Base-by-base conservation (phyloP, 169 alveolate genomes). In the Plasmodium fragile region DNA sequence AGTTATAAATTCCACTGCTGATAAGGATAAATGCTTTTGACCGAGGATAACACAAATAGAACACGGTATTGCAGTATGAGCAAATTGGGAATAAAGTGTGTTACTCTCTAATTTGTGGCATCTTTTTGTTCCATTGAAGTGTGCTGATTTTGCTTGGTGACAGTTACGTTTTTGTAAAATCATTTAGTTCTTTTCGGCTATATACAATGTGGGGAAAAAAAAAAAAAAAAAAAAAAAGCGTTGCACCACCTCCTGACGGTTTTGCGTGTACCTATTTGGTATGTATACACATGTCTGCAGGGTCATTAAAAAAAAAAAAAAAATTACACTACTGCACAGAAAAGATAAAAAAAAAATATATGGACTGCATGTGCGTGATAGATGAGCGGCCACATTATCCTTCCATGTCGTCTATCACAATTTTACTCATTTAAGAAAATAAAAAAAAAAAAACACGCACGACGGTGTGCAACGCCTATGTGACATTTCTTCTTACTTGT, bases 231-330 rank as follows among this genome's bases (percentile, higher is more conserved):
- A 65, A 22, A 65, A 3, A 22, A n/a, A 25, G 30, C n/a, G 30
- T 65, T 65, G 75, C 36, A 65, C 36, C 75, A 18, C 39, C 75
- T 65, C 75, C 75, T 65, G 75, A 65, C 75, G 32, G 75, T 4
- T 65, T 65, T 65, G 36, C 36, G 3, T 65, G 13, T 65, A 25
- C 39, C 75, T 25, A 65, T 65, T 25, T 65, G 75, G 75, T 65
- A 65, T 65, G 75, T 65, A 65, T 65, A 65, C 75, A 65, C 75
- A 65, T 65, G 75, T 10, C 41, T 65, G 36, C 75, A 10, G 75
- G 75, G 75, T 65, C 41, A 65, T 65, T 65, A 65, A 65, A 65
- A 65, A 25, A 65, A 65, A 59, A 39, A 39, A 34, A 34, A 34
- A 34, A 39, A 39, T 65, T 18, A 18, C 30, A 65, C 18, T 65